Base-by-base conservation (phyloP, 805 yeast genomes). In the Metahyphopichia silvanorum region DNA sequence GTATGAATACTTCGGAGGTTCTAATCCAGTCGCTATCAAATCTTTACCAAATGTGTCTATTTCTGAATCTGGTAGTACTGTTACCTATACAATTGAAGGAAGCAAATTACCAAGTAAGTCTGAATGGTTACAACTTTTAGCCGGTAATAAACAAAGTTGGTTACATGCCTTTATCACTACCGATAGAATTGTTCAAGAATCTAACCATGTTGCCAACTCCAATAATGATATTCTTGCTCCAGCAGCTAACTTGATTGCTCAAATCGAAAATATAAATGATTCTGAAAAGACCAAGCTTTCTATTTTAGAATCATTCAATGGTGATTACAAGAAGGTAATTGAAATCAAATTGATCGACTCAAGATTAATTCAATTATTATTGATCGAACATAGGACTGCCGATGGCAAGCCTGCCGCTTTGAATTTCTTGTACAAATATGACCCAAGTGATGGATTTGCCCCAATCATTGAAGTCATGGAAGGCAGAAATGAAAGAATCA, bases 381-480 rank as follows among this genome's bases (percentile, higher is more conserved):
- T 93, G 61, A 82, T 87, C 57, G 98, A 93, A 66, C 79, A 79
- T 60, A 85, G 97, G 74, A 85, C 91, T 39, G 81, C 80, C 41
- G 91, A 84, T 51, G 77, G 76, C 40, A 63, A 64, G 44, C 79
- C 96, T 20, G 86, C 79, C 40, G 76, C 85, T 23, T 75, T 93
- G 53, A 79, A 82, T 44, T 76, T 93, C 63, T 69, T 78, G 44
- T 94, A 82, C 77, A 76, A 66, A 33, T 93, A 82, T 69, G 71
- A 79, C 50, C 86, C 96, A 18, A 73, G 76, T 32, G 86, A 83
- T 57, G 98, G 98, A n/a, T 89, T 83, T 56, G 95, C 96, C 38
- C 98, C 98, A 55, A 84, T 93, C 47, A 70, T 79, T 44, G 98
- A 93, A 67, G 77, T 83, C 23, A 83, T 86, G 81, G 85, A 79